Evolutionary conservation across 345 rosid species (phyloP).

Genomic region (Salix purpurea): DNA sequence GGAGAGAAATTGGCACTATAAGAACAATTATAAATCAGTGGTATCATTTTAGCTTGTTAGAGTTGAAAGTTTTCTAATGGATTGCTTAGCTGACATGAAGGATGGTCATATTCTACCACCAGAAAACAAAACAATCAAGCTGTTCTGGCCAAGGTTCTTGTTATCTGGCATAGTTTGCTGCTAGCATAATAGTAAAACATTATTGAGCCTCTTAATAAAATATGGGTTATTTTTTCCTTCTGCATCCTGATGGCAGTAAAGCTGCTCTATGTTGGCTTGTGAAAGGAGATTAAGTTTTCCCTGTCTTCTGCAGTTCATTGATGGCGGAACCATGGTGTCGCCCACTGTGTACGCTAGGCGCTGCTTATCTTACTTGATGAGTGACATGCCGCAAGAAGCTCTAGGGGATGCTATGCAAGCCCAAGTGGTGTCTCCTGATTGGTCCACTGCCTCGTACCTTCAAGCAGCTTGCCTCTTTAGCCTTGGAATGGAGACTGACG

Average conservation of each 20-base stretch:
- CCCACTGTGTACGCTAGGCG: constrained; percentile 79
- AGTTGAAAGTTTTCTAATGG: neutral
- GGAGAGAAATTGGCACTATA: neutral
- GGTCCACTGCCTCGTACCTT: constrained; percentile 75
- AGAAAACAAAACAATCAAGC: neutral
- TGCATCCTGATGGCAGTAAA: neutral
- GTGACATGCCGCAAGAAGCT: constrained; percentile 68
- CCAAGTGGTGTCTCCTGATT: constrained; percentile 73
- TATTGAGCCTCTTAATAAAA: neutral
- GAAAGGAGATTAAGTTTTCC: neutral
- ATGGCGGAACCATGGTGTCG: constrained; percentile 72
- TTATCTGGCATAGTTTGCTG: neutral
- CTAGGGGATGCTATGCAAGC: constrained; percentile 91
- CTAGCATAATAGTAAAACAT: neutral
- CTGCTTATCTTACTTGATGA: constrained; percentile 75
- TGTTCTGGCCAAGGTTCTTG: neutral
- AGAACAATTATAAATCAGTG: neutral
- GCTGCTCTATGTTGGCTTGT: neutral
- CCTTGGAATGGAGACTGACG: constrained; percentile 82
- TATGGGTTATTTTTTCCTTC: neutral
- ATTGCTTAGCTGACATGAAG: neutral
- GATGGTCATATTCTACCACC: neutral
- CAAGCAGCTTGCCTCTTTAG: constrained; percentile 80
- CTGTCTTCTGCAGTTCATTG: constrained; percentile 48
- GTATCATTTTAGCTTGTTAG: neutral